Conservation (phyloP, 768 basidiomycete species). For the Mycena leptocephala region DNA sequence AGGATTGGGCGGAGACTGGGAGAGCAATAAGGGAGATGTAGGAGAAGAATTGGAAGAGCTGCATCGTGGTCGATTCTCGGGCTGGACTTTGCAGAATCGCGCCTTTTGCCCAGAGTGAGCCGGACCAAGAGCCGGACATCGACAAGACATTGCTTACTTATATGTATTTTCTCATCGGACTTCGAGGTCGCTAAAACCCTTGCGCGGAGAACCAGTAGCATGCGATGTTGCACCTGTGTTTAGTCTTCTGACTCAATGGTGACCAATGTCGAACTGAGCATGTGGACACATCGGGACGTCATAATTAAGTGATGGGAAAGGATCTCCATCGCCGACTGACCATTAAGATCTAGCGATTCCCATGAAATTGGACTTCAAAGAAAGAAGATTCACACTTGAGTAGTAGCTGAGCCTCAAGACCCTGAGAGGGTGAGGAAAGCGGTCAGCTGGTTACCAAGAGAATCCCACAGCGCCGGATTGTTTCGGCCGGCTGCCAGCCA, state of each 20-base stretch:
- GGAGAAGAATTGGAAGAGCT: slow-evolving; percentile 20
- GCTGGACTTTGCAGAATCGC: slow-evolving; percentile 25
- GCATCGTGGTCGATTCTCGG: slow-evolving; percentile 25
- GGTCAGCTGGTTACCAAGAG: slow-evolving; percentile 20
- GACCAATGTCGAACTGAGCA: slow-evolving; percentile 28
- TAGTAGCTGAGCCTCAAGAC: slow-evolving; percentile 14
- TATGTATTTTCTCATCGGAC: slow-evolving; percentile 20
- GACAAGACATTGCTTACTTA: slow-evolving; percentile 27
- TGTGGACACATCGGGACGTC: slow-evolving; percentile 19
- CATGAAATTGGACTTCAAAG: slow-evolving; percentile 22
- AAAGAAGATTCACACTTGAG: slow-evolving; percentile 16
- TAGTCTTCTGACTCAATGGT: slow-evolving; percentile 22
- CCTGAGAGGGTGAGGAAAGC: slow-evolving; percentile 18
- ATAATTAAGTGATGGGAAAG: slow-evolving; percentile 22
- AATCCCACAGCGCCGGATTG: slow-evolving; percentile 19
- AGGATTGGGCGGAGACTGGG: slow-evolving; percentile 17
- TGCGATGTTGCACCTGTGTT: slow-evolving; percentile 23
- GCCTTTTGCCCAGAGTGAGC: slow-evolving; percentile 20
- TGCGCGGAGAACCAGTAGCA: slow-evolving; percentile 21
- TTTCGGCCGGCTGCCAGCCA: slow-evolving; percentile 19
- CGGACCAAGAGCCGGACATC: slow-evolving; percentile 16
- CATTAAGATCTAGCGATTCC: slow-evolving; percentile 19
- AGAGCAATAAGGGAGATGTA: slow-evolving; percentile 26
- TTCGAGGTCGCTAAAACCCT: slow-evolving; percentile 16
- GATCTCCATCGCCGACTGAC: slow-evolving; percentile 12